phyloP scores from a whole-genome alignment of 116 monocot species.

The Thalassia testudinum region DNA sequence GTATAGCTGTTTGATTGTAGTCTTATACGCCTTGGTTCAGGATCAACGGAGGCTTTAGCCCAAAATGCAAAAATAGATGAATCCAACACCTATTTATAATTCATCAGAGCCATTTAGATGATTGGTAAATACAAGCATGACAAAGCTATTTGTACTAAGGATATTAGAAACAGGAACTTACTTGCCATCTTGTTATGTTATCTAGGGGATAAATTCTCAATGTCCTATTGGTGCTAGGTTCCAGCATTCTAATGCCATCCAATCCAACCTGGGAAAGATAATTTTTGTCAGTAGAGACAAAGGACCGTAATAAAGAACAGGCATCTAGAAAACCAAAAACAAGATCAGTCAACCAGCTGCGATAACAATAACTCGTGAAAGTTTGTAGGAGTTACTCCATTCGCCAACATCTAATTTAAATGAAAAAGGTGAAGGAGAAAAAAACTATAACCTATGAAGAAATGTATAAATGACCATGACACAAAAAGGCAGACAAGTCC shows the following conservation, averaged over 20 bases:
- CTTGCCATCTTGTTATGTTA: constrained; percentile 81
- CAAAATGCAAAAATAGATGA: constrained; percentile 70
- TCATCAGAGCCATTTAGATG: too few species aligned
- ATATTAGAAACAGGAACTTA: constrained; percentile 18
- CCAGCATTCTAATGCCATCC: constrained; percentile 96
- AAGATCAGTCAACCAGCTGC: too few species aligned
- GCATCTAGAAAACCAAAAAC: too few species aligned
- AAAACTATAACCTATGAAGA: too few species aligned
- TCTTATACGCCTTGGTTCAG: constrained; percentile 79
- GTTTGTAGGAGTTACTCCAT: too few species aligned
- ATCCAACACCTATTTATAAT: constrained; percentile 30
- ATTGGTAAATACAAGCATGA: not conserved
- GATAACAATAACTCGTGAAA: too few species aligned
- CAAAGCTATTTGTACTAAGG: not conserved
- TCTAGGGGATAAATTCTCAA: constrained; percentile 92
- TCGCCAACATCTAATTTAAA: too few species aligned
- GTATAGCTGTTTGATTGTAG: constrained; percentile 90
- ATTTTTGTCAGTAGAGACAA: too few species aligned
- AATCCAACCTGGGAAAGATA: constrained; percentile 60
- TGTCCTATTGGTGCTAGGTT: constrained; percentile 67
- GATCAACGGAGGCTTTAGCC: constrained; percentile 85
- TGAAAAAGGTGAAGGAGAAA: too few species aligned
- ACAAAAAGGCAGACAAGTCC: too few species aligned
- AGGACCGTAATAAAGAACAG: too few species aligned
- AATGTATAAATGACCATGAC: too few species aligned